Evolutionary conservation across 352 stramenopile genomes (phyloP).

Genomic region (Pilasporangium apinafurcum): DNA sequence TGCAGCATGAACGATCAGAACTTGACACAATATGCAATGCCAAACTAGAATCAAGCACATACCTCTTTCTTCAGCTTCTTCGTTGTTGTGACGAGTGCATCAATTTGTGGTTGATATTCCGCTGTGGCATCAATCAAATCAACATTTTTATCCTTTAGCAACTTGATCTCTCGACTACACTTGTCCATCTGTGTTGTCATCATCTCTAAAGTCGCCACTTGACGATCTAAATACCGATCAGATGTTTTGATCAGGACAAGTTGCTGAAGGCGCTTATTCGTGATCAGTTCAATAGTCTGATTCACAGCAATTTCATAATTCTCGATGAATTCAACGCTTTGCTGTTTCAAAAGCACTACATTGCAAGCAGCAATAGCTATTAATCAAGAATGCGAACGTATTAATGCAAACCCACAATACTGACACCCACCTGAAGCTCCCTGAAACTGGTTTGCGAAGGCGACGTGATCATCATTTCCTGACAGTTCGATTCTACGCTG

Average conservation of each 20-base stretch:
- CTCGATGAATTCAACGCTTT: conserved; percentile 45
- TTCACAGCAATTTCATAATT: conserved; percentile 31
- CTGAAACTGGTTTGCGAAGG: conserved; percentile 74
- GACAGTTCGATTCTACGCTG: conserved; percentile 47
- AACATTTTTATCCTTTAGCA: conserved; percentile 68
- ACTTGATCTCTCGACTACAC: conserved; percentile 50
- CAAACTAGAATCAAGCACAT: conserved; percentile 1
- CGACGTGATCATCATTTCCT: conserved; percentile 29
- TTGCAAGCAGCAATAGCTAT: neutral
- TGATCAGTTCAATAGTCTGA: conserved; percentile 36
- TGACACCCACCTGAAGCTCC: conserved; percentile 37
- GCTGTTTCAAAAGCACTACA: conserved; percentile 37
- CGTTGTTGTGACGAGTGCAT: conserved; percentile 32
- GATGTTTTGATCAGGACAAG: conserved; percentile 73
- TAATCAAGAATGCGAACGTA: neutral
- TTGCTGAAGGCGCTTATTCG: conserved; percentile 65
- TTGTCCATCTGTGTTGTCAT: conserved; percentile 70
- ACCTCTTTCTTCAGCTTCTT: conserved; percentile 74
- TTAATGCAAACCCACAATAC: neutral
- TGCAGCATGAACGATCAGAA: conserved; percentile 7
- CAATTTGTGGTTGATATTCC: conserved; percentile 51
- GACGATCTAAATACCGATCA: conserved; percentile 62
- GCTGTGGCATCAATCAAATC: conserved; percentile 53
- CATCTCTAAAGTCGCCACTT: conserved; percentile 64
- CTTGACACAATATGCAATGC: neutral